These are phyloP conservation scores for Neurospora terricola DNA, from an alignment of 495 filamentous ascomycete species.

Conservation along the genomic window DNA sequence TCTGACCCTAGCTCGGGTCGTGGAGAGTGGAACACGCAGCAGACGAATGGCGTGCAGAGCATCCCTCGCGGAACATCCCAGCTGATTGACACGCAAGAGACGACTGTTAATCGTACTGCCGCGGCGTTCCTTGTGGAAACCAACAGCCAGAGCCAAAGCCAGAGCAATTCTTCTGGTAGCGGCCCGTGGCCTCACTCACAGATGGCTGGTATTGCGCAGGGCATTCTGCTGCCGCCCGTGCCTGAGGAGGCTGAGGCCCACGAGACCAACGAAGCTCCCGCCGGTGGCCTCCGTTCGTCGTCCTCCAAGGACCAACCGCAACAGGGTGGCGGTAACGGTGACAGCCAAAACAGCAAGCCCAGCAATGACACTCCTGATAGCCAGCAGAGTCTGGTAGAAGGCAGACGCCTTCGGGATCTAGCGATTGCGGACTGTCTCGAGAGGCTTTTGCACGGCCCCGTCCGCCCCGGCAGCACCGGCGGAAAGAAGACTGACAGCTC, in stretches of 20 bases:
- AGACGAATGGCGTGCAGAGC: conserved; percentile 42
- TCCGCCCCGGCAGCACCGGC: neutral
- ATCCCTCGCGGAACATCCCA: conserved; percentile 34
- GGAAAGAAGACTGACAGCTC: neutral
- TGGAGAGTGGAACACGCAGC: conserved; percentile 51
- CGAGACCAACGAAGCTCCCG: neutral
- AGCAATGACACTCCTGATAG: conserved; percentile 15
- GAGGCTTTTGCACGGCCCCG: neutral
- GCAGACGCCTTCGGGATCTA: neutral
- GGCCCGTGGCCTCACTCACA: conserved; percentile 42
- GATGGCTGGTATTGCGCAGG: conserved; percentile 34
- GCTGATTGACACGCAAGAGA: conserved; percentile 46
- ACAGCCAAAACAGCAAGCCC: conserved; percentile 21
- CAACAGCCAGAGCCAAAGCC: conserved; percentile 16
- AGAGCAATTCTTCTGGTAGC: conserved; percentile 27
- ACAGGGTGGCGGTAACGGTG: conserved; percentile 3
- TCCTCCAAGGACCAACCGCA: neutral
- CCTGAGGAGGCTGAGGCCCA: neutral
- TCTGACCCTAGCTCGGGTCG: conserved; percentile 56
- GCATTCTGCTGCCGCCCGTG: conserved; percentile 20
- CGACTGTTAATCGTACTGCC: neutral
- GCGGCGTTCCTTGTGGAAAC: neutral
- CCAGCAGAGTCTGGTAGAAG: neutral
- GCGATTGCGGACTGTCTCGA: neutral
- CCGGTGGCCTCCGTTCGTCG: neutral